These are phyloP conservation scores for Aschersonia sp. DNA, from an alignment of 2,329 filamentous ascomycete species.

Conservation along the genomic window DNA sequence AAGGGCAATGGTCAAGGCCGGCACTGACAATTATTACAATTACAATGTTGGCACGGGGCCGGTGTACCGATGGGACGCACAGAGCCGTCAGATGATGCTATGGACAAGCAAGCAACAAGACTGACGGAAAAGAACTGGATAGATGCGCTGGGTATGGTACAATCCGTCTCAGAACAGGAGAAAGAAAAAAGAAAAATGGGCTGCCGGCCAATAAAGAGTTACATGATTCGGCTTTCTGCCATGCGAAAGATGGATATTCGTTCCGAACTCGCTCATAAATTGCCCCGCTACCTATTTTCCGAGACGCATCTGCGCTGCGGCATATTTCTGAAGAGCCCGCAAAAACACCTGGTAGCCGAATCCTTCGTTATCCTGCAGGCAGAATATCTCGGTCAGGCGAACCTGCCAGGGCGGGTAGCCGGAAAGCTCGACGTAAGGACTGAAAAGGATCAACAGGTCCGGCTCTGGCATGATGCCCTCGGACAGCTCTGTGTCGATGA, in stretches of 20 bases:
- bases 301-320: constrained; percentile 76
- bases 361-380: constrained; percentile 58
- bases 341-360: constrained; percentile 94
- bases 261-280: no score
- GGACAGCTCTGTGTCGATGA: constrained; percentile 79
- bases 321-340: constrained; percentile 67
- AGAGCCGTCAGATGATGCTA: constrained; percentile 31
- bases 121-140: neutral
- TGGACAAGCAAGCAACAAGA: constrained; percentile 9
- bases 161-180: no score
- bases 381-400: constrained; percentile 85
- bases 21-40: constrained; percentile 71
- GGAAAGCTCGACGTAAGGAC: constrained; percentile 66
- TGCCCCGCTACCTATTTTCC: constrained; percentile 36
- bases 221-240: no score
- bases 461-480: constrained; percentile 74
- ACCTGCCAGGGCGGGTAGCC: constrained; percentile 97
- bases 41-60: constrained; percentile 64
- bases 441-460: constrained; percentile 78
- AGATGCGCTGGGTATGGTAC: no score
- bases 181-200: no score
- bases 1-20: constrained; percentile 52
- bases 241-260: no score
- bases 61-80: constrained; percentile 53
- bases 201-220: no score